Percentiles rank a stretch among this genome's conserved stretches.
Conservation (phyloP, 2,329 filamentous ascomycete genomes). For the Trichoderma sp. region DNA sequence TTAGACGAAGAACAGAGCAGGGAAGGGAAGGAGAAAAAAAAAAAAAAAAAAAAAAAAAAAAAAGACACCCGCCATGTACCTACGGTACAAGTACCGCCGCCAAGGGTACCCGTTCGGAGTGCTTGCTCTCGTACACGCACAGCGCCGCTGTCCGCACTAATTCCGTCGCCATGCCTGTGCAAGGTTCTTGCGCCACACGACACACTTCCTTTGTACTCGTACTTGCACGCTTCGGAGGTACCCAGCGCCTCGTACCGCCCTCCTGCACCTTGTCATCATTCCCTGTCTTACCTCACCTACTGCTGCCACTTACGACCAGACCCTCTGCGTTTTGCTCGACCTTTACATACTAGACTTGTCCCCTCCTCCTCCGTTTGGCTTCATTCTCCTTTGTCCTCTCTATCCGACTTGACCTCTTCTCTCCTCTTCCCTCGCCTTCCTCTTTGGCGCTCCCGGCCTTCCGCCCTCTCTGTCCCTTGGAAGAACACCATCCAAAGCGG, state of each 20-base stretch:
- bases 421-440: conserved; percentile 26
- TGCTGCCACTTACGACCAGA: conserved; percentile 11
- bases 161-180: not conserved
- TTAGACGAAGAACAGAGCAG: not conserved
- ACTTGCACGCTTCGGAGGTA: not conserved
- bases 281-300: conserved; percentile 18
- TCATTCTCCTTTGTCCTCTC: conserved; percentile 19
- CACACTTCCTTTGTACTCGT: not conserved
- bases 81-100: not conserved
- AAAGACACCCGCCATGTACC: not conserved
- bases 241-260: conserved; percentile 4
- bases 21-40: not conserved
- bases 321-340: conserved; percentile 3
- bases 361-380: conserved; percentile 21
- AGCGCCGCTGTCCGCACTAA: not conserved
- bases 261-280: conserved; percentile 23
- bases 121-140: not conserved
- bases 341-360: conserved; percentile 20
- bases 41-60: not conserved
- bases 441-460: conserved; percentile 23
- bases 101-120: not conserved
- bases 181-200: conserved; percentile 13
- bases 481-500: conserved; percentile 20
- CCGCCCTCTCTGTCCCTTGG: conserved; percentile 19
- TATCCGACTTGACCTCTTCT: conserved; percentile 27